Percentiles rank a stretch among this genome's conserved stretches.
phyloP scores from a whole-genome alignment of 2,329 filamentous ascomycete genomes.

The Ascochyta clinopodiicola region DNA sequence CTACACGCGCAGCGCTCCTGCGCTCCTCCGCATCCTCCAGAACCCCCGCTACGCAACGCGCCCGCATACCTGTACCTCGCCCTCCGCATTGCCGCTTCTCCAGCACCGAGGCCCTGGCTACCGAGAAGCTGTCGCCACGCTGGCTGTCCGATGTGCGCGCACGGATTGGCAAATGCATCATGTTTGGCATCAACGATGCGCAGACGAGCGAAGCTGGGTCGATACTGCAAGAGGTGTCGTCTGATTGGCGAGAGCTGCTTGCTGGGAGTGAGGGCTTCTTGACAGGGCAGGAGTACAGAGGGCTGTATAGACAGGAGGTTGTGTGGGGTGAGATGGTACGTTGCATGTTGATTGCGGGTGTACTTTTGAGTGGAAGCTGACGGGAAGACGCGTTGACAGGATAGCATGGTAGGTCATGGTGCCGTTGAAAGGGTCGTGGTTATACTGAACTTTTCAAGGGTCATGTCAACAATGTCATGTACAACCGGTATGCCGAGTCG shows the following conservation, averaged over 20 bases:
- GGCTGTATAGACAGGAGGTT: constrained; percentile 71
- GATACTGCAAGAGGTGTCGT: constrained; percentile 66
- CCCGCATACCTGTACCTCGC: background rate
- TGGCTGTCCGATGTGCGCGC: constrained; percentile 74
- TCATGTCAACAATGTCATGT: constrained; percentile 87
- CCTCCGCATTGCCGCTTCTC: constrained; percentile 8
- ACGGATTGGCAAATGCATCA: constrained; percentile 76
- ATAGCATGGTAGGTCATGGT: constrained; percentile 58
- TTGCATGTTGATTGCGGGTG: constrained; percentile 9
- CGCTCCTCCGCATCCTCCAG: constrained; percentile 7
- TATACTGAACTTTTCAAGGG: constrained; percentile 52
- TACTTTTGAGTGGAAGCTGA: background rate
- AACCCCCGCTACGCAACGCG: constrained; percentile 9
- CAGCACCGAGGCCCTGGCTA: constrained; percentile 26
- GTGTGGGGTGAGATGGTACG: constrained; percentile 86
- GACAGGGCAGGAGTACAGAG: constrained; percentile 65
- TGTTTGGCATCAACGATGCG: constrained; percentile 68
- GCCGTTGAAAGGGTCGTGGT: background rate
- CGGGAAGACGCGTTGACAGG: constrained; percentile 39
- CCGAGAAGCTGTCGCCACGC: constrained; percentile 55
- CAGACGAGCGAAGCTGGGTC: constrained; percentile 65
- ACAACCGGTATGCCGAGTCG: constrained; percentile 83
- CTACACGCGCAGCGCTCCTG: constrained; percentile 21
- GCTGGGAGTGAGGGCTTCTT: constrained; percentile 79
- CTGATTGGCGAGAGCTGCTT: constrained; percentile 74